Conservation (phyloP, 2,329 filamentous ascomycete genomes). For the Cyclaneusma minus region DNA sequence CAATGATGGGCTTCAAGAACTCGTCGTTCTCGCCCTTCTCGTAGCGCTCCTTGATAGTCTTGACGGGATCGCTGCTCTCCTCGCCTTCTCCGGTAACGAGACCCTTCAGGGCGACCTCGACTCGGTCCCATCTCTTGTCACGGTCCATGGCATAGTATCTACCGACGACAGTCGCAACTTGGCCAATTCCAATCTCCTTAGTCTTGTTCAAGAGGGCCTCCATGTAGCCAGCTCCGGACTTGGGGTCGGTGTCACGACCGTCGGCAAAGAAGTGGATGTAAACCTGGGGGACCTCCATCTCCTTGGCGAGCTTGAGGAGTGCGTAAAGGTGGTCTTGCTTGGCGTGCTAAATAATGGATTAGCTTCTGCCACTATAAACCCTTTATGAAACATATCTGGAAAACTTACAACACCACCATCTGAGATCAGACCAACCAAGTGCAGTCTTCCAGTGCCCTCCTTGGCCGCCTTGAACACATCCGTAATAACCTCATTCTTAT, state of each 20-base stretch:
- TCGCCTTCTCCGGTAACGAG: slow-evolving; percentile 76
- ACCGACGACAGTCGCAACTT: slow-evolving; percentile 86
- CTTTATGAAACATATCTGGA: slow-evolving; percentile 2
- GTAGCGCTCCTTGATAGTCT: slow-evolving; percentile 78
- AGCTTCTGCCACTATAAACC: slow-evolving; percentile 3
- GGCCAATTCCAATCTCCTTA: slow-evolving; percentile 71
- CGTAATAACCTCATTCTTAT: slow-evolving; percentile 19
- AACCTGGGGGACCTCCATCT: slow-evolving; percentile 72
- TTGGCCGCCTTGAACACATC: slow-evolving; percentile 66
- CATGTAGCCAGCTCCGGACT: slow-evolving; percentile 80
- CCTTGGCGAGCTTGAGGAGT: slow-evolving; percentile 80
- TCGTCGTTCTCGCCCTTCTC: slow-evolving; percentile 83
- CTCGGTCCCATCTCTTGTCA: slow-evolving; percentile 96
- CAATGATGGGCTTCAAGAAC: slow-evolving; percentile 95
- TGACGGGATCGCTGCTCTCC: slow-evolving; percentile 66
- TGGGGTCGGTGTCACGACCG: slow-evolving; percentile 93
- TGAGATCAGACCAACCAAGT: slow-evolving; percentile 82
- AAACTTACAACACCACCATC: slow-evolving; percentile 72
- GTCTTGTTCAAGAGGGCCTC: slow-evolving; percentile 66
- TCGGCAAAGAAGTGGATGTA: slow-evolving; percentile 99
- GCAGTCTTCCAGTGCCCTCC: slow-evolving; percentile 78
- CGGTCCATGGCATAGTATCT: slow-evolving; percentile 99
- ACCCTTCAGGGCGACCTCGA: slow-evolving; percentile 81
- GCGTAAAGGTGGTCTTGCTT: slow-evolving; percentile 89
- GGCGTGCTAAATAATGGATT: slow-evolving; percentile 44